Conservation (phyloP, 2,329 filamentous ascomycete species). For the Emergomyces africanus region DNA sequence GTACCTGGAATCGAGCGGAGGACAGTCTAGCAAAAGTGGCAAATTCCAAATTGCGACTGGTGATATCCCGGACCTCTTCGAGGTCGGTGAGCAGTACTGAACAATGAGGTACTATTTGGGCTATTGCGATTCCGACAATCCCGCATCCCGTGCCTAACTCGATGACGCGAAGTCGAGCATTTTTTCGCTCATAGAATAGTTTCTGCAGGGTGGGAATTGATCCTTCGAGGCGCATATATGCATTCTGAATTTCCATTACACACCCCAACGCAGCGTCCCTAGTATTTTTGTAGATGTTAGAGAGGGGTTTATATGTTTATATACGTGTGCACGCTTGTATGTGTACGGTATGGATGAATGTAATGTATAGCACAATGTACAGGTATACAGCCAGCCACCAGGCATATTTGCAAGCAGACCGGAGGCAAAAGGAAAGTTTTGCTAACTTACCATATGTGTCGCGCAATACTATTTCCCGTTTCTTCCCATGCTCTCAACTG, state of each 20-base stretch:
- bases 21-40: constrained; percentile 33
- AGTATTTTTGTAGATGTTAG: not conserved
- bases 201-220: constrained; percentile 21
- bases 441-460: constrained; percentile 51
- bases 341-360: not conserved
- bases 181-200: constrained; percentile 17
- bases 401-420: not conserved
- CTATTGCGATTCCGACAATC: constrained; percentile 53
- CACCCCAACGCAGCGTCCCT: constrained; percentile 50
- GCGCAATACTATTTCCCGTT: constrained; percentile 58
- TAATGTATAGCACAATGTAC: not conserved
- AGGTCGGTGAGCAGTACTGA: constrained; percentile 53
- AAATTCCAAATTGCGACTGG: constrained; percentile 41
- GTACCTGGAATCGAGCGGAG: constrained; percentile 34
- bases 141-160: constrained; percentile 59
- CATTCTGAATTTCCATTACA: constrained; percentile 38
- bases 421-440: not conserved
- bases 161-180: constrained; percentile 36
- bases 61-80: constrained; percentile 49
- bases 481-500: constrained; percentile 50
- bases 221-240: constrained; percentile 20
- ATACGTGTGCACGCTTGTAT: not conserved
- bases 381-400: not conserved
- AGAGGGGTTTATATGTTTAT: not conserved
- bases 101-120: constrained; percentile 39